Percentiles rank a stretch among this genome's conserved stretches.
Conservation (phyloP, 1,284 basidiomycete genomes). For the Tilletia indica region DNA sequence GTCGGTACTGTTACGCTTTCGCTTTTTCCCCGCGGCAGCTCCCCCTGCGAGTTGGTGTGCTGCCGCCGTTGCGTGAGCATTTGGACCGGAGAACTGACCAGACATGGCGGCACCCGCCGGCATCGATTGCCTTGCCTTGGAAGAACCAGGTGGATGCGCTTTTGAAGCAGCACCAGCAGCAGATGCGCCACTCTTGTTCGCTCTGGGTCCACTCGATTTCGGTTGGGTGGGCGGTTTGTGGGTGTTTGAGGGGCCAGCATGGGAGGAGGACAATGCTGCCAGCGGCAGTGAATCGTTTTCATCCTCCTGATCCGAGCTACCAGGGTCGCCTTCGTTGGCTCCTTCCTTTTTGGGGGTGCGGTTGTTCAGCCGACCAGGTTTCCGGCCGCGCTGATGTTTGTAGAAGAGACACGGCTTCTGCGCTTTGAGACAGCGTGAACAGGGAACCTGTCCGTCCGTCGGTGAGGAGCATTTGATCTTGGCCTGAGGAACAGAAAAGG, state of each 20-base stretch:
- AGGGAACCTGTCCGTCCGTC: conserved; percentile 44
- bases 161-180: too few relatives aligned
- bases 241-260: background rate
- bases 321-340: background rate
- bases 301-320: conserved; percentile 38
- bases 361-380: conserved; percentile 4
- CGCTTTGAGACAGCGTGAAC: conserved; percentile 18
- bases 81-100: background rate
- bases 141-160: background rate
- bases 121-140: background rate
- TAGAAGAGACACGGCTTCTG: conserved; percentile 1
- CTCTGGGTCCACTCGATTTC: too few relatives aligned
- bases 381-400: conserved; percentile 13
- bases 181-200: too few relatives aligned
- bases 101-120: background rate
- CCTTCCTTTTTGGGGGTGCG: background rate
- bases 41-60: background rate
- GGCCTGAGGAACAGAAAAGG: background rate
- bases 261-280: background rate
- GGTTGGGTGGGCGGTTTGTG: background rate
- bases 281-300: conserved; percentile 30
- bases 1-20: background rate
- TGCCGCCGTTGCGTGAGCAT: background rate
- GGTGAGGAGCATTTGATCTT: conserved; percentile 40
- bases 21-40: background rate